Evolutionary conservation across 352 stramenopile species (phyloP).

Genomic region (Halophytophthora batemanensis): DNA sequence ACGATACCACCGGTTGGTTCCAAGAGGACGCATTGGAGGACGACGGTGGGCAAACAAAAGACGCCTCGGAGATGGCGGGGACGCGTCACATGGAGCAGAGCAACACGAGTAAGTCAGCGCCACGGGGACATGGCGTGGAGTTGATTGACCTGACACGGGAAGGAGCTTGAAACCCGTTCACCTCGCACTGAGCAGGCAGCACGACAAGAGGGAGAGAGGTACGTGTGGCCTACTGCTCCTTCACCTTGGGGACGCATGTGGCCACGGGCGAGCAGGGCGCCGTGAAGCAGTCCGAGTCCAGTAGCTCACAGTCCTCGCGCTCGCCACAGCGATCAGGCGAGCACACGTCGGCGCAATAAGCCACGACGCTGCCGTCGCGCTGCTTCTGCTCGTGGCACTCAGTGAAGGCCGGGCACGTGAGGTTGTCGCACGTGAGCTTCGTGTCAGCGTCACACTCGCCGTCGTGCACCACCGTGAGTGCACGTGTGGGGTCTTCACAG

Average conservation of each 20-base stretch:
- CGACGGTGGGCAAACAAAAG: not conserved
- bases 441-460: conserved; percentile 47
- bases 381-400: conserved; percentile 38
- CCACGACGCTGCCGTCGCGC: conserved; percentile 15
- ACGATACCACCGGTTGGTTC: conserved; percentile 34
- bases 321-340: conserved; percentile 44
- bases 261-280: conserved; percentile 52
- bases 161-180: conserved; percentile 3
- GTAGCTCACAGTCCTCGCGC: conserved; percentile 40
- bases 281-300: conserved; percentile 47
- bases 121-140: not conserved
- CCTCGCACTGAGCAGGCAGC: not conserved
- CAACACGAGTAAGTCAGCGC: not conserved
- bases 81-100: not conserved
- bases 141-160: conserved; percentile 27
- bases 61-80: not conserved
- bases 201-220: not conserved
- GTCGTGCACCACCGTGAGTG: conserved; percentile 35
- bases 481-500: conserved; percentile 20
- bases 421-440: conserved; percentile 34
- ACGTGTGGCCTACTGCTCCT: conserved; percentile 5
- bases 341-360: conserved; percentile 56
- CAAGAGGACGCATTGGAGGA: conserved; percentile 15
- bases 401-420: conserved; percentile 45
- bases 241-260: conserved; percentile 41